Base-by-base conservation (phyloP, 192 early-diverging fungal species). In the Coemansia biformis region DNA sequence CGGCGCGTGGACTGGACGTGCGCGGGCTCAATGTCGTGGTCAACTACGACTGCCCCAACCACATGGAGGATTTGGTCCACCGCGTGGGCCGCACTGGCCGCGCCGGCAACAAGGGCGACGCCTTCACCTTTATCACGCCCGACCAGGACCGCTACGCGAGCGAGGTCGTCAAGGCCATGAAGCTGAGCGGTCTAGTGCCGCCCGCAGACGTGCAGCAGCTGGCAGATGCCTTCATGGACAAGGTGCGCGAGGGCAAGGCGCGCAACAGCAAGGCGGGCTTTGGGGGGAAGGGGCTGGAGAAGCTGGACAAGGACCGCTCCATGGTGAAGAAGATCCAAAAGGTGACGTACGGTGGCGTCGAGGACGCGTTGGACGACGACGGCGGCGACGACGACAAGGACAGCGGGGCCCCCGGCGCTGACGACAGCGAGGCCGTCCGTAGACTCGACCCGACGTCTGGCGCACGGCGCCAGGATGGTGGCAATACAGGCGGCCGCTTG, bases 11-110 rank as follows among this genome's bases (percentile, higher is more conserved):
- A 8, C 57, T 99, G 36, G 96, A 97, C 58, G 94, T 97, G 11
- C 94, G 94, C 49, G 83, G 92, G 11, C 71, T 97, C 2, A 93
- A 87, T 38, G 67, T 91, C 19, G 96, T 99, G 6, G 78, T 97
- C 40, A 99, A 99, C 65, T 98, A 88, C 51, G 96, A 99, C 51
- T 88, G 89, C 38, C 96, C 96, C 8, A 92, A 93, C 70, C 91
- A 99, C 45, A 88, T 93, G 82, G 96, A 99, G 51, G 96, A 99
- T 43, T 91, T 98, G 67, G 91, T 99, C 2, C 96, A 99, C 68
- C 91, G 96, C 35, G 92, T 96, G 14, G 96, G 96, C 6, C 80
- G 96, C 31, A 99, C 96, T 0, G 96, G 96, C 28, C 87, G 96
- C 37, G 96, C 96, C 0, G 96, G 96, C 40, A 92, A 96, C 66